Conservation (phyloP, 2,329 filamentous ascomycete genomes). For the Myriosclerotinia scirpicola region DNA sequence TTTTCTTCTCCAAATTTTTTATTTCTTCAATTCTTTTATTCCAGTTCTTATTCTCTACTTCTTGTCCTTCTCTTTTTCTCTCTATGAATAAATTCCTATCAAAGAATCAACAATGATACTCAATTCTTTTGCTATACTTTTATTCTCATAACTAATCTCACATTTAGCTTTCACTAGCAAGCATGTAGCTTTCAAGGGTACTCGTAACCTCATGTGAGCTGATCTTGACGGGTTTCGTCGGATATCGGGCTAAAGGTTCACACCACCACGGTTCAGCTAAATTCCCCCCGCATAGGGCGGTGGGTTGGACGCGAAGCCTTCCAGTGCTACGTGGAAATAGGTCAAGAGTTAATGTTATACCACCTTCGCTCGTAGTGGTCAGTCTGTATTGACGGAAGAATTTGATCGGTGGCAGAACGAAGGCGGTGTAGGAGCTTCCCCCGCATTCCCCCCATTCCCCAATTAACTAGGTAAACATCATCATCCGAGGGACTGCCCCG, state of each 20-base stretch:
- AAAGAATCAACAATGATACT: not conserved
- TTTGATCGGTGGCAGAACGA: no score
- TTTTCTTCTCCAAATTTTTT: conserved; percentile 3
- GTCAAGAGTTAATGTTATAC: no score
- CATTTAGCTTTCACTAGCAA: not conserved
- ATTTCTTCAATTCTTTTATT: not conserved
- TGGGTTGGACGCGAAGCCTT: no score
- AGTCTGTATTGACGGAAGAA: no score
- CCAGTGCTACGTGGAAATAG: no score
- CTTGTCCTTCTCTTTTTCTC: no score
- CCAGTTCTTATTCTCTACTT: not conserved
- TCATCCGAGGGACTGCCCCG: not conserved
- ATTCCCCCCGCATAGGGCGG: conserved; percentile 6
- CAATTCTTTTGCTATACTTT: conserved; percentile 13
- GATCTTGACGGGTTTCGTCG: conserved; percentile 12
- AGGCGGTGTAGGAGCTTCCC: no score
- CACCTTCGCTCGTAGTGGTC: no score
- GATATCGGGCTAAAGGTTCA: conserved; percentile 14
- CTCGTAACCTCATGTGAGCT: conserved; percentile 8
- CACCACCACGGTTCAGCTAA: not conserved
- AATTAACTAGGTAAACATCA: not conserved
- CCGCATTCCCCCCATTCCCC: conserved; percentile 19
- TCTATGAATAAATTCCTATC: no score
- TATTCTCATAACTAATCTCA: not conserved
- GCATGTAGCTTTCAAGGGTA: conserved; percentile 5